Conservation (phyloP, 148 eudicot species). For the Cornus kousa region DNA sequence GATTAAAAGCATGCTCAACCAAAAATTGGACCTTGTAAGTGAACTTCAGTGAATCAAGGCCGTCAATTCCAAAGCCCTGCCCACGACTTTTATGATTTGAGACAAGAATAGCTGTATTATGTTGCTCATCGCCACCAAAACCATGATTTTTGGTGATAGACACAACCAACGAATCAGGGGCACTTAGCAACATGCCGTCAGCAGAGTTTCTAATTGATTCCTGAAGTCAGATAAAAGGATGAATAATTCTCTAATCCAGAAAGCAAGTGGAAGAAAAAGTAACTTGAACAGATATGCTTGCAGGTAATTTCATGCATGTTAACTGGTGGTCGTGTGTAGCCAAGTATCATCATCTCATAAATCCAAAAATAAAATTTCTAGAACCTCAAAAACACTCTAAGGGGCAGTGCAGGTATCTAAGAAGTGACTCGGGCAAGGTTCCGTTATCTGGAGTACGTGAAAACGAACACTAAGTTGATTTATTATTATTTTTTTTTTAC, state of each 20-base stretch:
- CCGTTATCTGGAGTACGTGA: no score
- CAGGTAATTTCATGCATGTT: background rate
- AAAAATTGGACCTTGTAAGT: slow-evolving; percentile 68
- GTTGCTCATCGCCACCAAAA: slow-evolving; percentile 44
- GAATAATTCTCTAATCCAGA: slow-evolving; percentile 13
- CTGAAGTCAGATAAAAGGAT: slow-evolving; percentile 34
- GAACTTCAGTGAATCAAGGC: slow-evolving; percentile 82
- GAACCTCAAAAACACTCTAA: no score
- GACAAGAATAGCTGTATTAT: slow-evolving; percentile 27
- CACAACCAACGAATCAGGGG: slow-evolving; percentile 83
- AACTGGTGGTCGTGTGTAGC: background rate
- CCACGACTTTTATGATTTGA: slow-evolving; percentile 62
- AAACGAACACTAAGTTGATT: no score
- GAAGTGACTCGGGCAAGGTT: no score
- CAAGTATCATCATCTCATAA: no score
- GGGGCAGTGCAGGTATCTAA: no score
- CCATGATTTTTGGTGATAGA: slow-evolving; percentile 54
- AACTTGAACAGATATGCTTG: background rate
- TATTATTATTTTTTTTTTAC: no score
- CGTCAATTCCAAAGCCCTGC: slow-evolving; percentile 57
- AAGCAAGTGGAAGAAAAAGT: background rate
- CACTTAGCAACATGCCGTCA: slow-evolving; percentile 74
- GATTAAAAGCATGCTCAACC: slow-evolving; percentile 10
- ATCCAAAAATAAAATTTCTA: no score
- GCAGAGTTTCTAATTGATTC: slow-evolving; percentile 91